phyloP scores from a whole-genome alignment of 176 grass and related monocot species.

The Leersia perrieri region DNA sequence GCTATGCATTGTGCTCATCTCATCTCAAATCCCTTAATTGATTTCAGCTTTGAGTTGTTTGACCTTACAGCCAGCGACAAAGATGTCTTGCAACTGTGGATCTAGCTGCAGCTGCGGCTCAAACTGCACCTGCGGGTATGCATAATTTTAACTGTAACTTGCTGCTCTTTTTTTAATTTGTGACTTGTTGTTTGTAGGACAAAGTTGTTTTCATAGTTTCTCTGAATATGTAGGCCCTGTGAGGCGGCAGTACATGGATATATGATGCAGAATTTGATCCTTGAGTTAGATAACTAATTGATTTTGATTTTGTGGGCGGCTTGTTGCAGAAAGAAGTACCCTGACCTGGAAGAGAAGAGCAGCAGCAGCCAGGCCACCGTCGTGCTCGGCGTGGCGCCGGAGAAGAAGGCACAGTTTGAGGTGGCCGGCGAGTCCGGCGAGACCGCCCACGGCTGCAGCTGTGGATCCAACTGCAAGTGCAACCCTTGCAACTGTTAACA shows the following conservation, averaged over 20 bases:
- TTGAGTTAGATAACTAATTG: not conserved
- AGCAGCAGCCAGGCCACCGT: constrained; percentile 7
- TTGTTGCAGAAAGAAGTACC: constrained; percentile 56
- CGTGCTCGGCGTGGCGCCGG: constrained; percentile 20
- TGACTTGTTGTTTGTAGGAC: not conserved
- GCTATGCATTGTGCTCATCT: not conserved
- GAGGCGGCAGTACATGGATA: not conserved
- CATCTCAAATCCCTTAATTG: not conserved
- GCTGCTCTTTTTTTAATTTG: not conserved
- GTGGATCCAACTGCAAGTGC: constrained; percentile 43
- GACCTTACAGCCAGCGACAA: not conserved
- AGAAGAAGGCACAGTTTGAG: constrained; percentile 37
- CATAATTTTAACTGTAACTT: not conserved
- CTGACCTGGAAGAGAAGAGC: constrained; percentile 46
- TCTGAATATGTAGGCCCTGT: not conserved
- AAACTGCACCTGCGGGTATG: constrained; percentile 40
- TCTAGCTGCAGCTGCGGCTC: constrained; percentile 40
- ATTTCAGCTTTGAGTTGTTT: not conserved
- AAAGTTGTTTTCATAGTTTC: not conserved
- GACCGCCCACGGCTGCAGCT: constrained; percentile 39
- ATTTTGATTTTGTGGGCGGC: not conserved
- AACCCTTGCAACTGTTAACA: constrained; percentile 50
- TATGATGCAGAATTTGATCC: not conserved
- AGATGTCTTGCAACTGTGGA: constrained; percentile 52
- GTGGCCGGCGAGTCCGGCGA: constrained; percentile 14